Base-by-base conservation (phyloP, 768 basidiomycete species). In the Lyophyllum decastes region DNA sequence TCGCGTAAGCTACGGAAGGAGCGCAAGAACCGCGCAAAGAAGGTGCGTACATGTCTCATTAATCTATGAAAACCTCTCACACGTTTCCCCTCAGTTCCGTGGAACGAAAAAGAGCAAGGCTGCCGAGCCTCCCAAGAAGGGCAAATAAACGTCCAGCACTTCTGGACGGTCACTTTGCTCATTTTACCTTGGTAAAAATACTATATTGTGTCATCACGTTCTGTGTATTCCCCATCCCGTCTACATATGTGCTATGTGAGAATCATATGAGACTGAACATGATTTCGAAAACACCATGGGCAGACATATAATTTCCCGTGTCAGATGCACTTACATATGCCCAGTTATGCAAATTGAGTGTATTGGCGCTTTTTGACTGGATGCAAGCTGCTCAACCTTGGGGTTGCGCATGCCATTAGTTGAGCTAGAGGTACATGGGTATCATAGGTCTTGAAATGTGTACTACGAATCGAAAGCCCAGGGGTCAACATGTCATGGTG, bases 21-120 rank as follows among this genome's bases (percentile, higher is more conserved):
- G 83, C 88, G 97, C 70, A 99, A 99, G 87, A 99, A 99, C 81
- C 89, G 96, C 73, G 86, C 91, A 61, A 99, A 99, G 91, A 98
- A 98, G 89, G 95, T 94, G 25, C 19, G 58, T 38, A 51, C 24
- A 38, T 59, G 40, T 12, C 22, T 19, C 46, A 16, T 54, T 21
- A 26, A 24, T 24, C 40, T 53, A 21, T 51, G 26, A 26, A n/a
- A 7, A 19, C 17, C 26, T 48, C 17, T 30, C 58, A 66, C 33
- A 68, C 41, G 27, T 56, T 46, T 33, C 33, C 55, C 56, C 49
- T 14, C 66, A 98, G 95, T 77, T 95, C 78, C 92, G 95, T 71
- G 95, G 96, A 67, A 95, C 91, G 73, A 91, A 92, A 82, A 98
- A 98, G 85, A 61, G 78, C 80, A 98, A 97, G 88, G 94, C 94